Evolutionary conservation across 164 flowering plant genomes (phyloP).

Genomic region (Stephania japonica): DNA sequence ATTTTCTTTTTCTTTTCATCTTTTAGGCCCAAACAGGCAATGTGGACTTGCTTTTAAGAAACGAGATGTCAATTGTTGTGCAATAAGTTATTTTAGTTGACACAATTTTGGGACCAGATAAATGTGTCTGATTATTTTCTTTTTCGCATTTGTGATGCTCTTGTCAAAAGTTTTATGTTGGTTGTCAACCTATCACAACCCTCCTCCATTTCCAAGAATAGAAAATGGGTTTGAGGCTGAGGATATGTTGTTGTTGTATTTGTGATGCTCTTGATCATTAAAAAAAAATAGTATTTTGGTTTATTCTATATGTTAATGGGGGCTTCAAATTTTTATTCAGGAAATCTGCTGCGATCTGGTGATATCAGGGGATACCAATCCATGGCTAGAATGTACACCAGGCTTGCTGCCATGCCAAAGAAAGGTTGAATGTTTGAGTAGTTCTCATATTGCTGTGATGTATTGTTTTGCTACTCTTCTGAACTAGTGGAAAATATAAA

Average conservation of each 20-base stretch:
- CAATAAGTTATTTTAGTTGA: too few species aligned
- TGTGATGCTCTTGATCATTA: not conserved
- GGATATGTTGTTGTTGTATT: not conserved
- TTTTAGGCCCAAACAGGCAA: too few species aligned
- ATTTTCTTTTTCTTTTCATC: too few species aligned
- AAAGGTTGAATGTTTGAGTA: conserved; percentile 42
- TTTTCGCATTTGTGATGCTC: not conserved
- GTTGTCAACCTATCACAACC: too few species aligned
- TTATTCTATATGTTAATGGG: not conserved
- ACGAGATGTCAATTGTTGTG: too few species aligned
- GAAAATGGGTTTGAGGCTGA: too few species aligned
- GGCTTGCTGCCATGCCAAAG: conserved; percentile 96
- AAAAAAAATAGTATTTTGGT: not conserved
- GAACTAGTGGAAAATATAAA: not conserved
- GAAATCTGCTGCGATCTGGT: conserved; percentile 88
- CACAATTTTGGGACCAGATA: not conserved
- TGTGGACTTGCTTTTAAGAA: too few species aligned
- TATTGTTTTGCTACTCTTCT: conserved; percentile 1
- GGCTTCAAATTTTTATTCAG: conserved; percentile 25
- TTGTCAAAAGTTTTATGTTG: too few species aligned
- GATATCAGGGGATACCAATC: conserved; percentile 86
- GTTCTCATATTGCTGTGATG: not conserved
- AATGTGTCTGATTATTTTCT: not conserved
- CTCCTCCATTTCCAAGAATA: too few species aligned
- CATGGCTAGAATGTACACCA: conserved; percentile 97